A percentile compares a stretch with the other conserved stretches of the same genome.
phyloP scores from a whole-genome alignment of 495 filamentous ascomycete species.

The Aspergillus incahuasiensis region DNA sequence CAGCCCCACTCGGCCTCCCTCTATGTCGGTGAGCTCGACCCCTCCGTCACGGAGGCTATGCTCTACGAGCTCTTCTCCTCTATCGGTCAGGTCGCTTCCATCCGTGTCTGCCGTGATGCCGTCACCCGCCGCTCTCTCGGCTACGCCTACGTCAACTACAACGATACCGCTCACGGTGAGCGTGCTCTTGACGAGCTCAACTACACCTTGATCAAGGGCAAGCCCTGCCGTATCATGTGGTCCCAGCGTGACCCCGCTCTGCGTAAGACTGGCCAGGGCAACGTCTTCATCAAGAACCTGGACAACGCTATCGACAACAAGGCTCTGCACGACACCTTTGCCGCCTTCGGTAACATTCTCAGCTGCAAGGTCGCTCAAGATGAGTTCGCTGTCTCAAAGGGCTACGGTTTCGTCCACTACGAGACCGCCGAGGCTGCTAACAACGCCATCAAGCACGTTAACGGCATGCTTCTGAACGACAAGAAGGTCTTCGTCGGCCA shows the following conservation, averaged over 20 bases:
- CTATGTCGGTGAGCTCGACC: constrained; percentile 97
- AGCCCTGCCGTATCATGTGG: constrained; percentile 99
- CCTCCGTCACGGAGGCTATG: constrained; percentile 98
- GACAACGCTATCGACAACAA: constrained; percentile 99
- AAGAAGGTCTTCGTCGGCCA: constrained; percentile 99
- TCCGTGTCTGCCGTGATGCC: constrained; percentile 98
- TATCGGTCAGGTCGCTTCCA: constrained; percentile 97
- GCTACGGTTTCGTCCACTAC: constrained; percentile 99
- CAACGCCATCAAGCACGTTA: constrained; percentile 98
- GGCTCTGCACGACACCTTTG: constrained; percentile 98
- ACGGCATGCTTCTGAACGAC: constrained; percentile 99
- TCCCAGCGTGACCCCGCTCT: constrained; percentile 98
- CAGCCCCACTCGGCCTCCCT: constrained; percentile 92
- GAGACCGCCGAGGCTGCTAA: constrained; percentile 97
- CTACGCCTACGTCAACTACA: constrained; percentile 99
- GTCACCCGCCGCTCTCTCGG: constrained; percentile 98
- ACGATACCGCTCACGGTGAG: constrained; percentile 92
- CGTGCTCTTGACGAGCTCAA: constrained; percentile 98
- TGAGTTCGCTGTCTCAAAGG: constrained; percentile 91
- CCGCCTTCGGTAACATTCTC: constrained; percentile 97
- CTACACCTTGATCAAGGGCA: constrained; percentile 98
- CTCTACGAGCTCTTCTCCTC: constrained; percentile 99
- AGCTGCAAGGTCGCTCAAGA: constrained; percentile 99
- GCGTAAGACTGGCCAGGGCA: constrained; percentile 98
- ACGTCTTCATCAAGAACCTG: constrained; percentile 99